Conservation (phyloP, 495 filamentous ascomycete species). For the Tuber indicum region DNA sequence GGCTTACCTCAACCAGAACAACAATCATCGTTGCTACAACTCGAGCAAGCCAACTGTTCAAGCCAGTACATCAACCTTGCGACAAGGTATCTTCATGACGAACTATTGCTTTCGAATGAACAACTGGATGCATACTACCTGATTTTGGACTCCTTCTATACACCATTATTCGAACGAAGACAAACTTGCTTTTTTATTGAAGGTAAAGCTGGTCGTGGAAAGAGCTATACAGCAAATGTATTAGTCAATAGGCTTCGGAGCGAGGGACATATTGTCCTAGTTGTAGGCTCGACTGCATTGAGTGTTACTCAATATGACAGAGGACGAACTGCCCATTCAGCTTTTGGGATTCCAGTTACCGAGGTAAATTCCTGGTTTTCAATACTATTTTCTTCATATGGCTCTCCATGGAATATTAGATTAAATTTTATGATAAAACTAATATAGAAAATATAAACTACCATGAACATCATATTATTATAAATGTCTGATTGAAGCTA, state of each 20-base stretch:
- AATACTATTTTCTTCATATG: too few species aligned
- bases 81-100: neutral
- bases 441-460: too few species aligned
- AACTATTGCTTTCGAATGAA: neutral
- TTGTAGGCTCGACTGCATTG: slow-evolving; percentile 17
- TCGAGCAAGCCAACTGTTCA: slow-evolving; percentile 8
- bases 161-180: neutral
- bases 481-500: too few species aligned
- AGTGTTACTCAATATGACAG: slow-evolving; percentile 19
- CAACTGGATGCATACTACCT: slow-evolving; percentile 4
- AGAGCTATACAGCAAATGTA: slow-evolving; percentile 12
- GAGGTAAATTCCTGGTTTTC: neutral
- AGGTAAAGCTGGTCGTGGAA: slow-evolving; percentile 16
- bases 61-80: neutral
- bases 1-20: slow-evolving; percentile 7
- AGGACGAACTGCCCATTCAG: slow-evolving; percentile 15
- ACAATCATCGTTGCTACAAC: neutral
- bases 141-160: neutral
- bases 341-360: slow-evolving; percentile 23
- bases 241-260: slow-evolving; percentile 9
- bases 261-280: slow-evolving; percentile 13
- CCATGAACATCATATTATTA: too few species aligned
- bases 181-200: slow-evolving; percentile 17
- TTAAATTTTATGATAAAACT: too few species aligned
- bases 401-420: neutral